A percentile compares a stretch with the other conserved stretches of the same genome.
These are phyloP conservation scores for Hirschfeldia incana DNA, from an alignment of 345 rosid genomes.

Conservation along the genomic window DNA sequence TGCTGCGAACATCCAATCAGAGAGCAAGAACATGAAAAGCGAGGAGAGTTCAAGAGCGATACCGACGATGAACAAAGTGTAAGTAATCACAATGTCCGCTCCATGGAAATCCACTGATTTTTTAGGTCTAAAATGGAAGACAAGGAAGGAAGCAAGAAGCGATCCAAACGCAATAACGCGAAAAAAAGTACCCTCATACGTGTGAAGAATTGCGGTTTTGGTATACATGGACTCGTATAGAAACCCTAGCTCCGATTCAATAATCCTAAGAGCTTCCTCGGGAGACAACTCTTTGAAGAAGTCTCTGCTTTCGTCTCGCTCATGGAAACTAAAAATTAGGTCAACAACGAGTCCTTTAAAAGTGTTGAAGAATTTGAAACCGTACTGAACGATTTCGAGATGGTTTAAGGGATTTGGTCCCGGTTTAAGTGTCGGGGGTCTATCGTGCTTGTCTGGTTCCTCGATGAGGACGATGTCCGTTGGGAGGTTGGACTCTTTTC, in stretches of 20 bases:
- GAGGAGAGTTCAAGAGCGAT: conserved; percentile 49
- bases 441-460: conserved; percentile 20
- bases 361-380: conserved; percentile 40
- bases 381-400: conserved; percentile 42
- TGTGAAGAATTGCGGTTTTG: conserved; percentile 51
- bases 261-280: conserved; percentile 49
- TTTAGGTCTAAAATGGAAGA: conserved; percentile 40
- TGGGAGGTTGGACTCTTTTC: conserved; percentile 11
- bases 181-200: conserved; percentile 29
- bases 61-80: conserved; percentile 51
- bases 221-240: conserved; percentile 63
- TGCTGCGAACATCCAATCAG: conserved; percentile 55
- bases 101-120: conserved; percentile 28
- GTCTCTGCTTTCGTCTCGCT: conserved; percentile 49
- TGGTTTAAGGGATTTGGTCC: not conserved
- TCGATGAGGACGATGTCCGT: conserved; percentile 9
- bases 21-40: conserved; percentile 48
- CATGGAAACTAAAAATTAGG: conserved; percentile 53
- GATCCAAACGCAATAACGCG: conserved; percentile 37
- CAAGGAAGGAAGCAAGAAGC: conserved; percentile 36
- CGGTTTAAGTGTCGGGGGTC: not conserved
- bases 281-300: conserved; percentile 38
- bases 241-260: conserved; percentile 66
- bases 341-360: conserved; percentile 66
- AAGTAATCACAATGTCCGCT: conserved; percentile 54